Conservation (phyloP, 2,329 filamentous ascomycete genomes). For the Ceratocystis ficicola region DNA sequence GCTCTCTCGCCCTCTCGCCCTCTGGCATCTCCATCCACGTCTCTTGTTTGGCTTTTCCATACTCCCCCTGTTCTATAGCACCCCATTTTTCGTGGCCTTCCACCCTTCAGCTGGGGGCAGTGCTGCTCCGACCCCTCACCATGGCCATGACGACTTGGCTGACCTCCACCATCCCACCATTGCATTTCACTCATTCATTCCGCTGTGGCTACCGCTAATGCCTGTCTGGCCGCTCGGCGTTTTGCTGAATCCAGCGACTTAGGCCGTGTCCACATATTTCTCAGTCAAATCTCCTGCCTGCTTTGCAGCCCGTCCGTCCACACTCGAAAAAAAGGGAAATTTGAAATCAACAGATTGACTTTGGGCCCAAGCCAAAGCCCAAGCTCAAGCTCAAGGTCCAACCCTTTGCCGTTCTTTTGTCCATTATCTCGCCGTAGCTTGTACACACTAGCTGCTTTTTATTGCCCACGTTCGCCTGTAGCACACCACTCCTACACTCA, state of each 20-base stretch:
- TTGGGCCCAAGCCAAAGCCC: neutral
- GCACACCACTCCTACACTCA: neutral
- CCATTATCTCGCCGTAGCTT: neutral
- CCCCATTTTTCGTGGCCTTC: neutral
- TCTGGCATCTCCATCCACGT: neutral
- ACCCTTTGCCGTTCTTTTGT: neutral
- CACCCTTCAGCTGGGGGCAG: neutral
- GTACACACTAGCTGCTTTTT: no score
- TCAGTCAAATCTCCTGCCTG: neutral
- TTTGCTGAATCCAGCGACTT: conserved; percentile 4
- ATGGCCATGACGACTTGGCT: neutral
- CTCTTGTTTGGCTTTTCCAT: no score
- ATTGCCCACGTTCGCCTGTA: no score
- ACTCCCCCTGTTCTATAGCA: neutral
- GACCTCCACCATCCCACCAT: neutral
- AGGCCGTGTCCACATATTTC: conserved; percentile 2
- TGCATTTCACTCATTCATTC: neutral
- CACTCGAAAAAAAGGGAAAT: neutral
- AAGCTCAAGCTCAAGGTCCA: neutral
- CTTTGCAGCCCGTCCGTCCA: conserved; percentile 1
- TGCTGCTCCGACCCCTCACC: neutral
- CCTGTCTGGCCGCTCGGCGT: neutral
- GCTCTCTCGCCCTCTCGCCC: neutral
- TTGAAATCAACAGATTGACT: neutral
- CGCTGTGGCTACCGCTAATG: neutral